phyloP scores from a whole-genome alignment of 1,284 basidiomycete species.

The Athelia psychrophila region DNA sequence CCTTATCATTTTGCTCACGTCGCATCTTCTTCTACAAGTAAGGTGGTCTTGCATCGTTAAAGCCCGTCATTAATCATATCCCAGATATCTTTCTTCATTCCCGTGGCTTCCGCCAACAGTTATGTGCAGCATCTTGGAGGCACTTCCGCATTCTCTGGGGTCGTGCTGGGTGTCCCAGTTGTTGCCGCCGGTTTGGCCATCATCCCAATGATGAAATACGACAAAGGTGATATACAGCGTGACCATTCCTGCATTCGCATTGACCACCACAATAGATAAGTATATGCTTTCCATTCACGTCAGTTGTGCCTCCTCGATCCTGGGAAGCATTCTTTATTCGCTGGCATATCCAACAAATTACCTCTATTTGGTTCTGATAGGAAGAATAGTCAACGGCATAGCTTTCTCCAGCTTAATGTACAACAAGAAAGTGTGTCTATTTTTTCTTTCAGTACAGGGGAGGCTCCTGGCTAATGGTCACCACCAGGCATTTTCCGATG shows the following conservation, averaged over 20 bases:
- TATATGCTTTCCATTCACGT: conserved; percentile 48
- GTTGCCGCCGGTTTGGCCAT: conserved; percentile 56
- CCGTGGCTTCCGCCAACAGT: conserved; percentile 62
- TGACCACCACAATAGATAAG: conserved; percentile 36
- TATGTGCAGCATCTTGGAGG: conserved; percentile 66
- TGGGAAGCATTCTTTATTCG: conserved; percentile 43
- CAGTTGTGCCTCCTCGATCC: conserved; percentile 36
- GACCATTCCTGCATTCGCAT: not conserved
- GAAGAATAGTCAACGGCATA: conserved; percentile 48
- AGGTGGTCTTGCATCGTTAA: not conserved
- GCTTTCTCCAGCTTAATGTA: conserved; percentile 49
- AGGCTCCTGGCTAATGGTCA: no score
- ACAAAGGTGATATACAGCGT: conserved; percentile 41
- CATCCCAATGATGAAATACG: conserved; percentile 53
- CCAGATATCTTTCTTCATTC: conserved; percentile 65
- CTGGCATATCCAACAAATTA: conserved; percentile 42
- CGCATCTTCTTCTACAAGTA: conserved; percentile 47
- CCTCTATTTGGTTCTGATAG: conserved; percentile 48
- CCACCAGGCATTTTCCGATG: conserved; percentile 56
- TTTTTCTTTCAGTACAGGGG: no score
- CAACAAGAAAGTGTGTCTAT: conserved; percentile 53
- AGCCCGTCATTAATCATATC: not conserved
- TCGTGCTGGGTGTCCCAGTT: conserved; percentile 67
- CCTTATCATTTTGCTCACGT: conserved; percentile 38
- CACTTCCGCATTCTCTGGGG: conserved; percentile 61